phyloP scores from a whole-genome alignment of 2,329 filamentous ascomycete genomes.

The Ilyonectria sp. region DNA sequence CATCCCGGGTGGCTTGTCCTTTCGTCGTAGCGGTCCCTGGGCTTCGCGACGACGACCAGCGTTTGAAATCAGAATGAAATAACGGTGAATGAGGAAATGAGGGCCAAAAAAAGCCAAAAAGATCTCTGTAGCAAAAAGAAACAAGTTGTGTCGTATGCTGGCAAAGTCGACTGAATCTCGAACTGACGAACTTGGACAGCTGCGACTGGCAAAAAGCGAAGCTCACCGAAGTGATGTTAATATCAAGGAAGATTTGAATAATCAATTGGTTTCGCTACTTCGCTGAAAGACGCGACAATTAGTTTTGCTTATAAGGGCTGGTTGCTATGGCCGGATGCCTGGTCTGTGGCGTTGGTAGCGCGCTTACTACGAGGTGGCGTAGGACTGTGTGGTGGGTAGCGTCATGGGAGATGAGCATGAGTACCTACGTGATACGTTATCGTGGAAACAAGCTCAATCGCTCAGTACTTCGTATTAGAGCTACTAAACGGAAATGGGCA shows the following conservation, averaged over 20 bases:
- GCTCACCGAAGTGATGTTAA: constrained; percentile 4
- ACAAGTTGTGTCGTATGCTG: neutral
- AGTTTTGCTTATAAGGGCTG: neutral
- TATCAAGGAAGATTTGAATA: neutral
- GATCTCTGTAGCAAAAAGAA: neutral
- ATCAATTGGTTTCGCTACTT: constrained; percentile 9
- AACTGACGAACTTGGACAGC: neutral
- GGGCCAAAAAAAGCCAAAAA: neutral
- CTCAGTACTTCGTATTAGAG: too few relatives aligned
- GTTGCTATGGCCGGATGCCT: too few relatives aligned
- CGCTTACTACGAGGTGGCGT: too few relatives aligned
- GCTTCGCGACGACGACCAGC: neutral
- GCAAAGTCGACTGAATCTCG: neutral
- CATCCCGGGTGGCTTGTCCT: neutral
- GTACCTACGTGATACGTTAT: too few relatives aligned
- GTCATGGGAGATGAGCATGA: too few relatives aligned
- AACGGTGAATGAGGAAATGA: too few relatives aligned
- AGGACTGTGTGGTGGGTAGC: too few relatives aligned
- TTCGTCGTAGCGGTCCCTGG: neutral
- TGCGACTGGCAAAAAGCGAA: constrained; percentile 26
- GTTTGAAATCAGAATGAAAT: neutral
- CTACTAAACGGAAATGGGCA: too few relatives aligned
- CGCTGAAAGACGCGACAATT: neutral
- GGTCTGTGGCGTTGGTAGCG: too few relatives aligned
- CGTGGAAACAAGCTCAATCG: too few relatives aligned